Percentiles rank a stretch among this genome's conserved stretches.
Conservation (phyloP, 345 rosid species). For the Nephelium lappaceum region DNA sequence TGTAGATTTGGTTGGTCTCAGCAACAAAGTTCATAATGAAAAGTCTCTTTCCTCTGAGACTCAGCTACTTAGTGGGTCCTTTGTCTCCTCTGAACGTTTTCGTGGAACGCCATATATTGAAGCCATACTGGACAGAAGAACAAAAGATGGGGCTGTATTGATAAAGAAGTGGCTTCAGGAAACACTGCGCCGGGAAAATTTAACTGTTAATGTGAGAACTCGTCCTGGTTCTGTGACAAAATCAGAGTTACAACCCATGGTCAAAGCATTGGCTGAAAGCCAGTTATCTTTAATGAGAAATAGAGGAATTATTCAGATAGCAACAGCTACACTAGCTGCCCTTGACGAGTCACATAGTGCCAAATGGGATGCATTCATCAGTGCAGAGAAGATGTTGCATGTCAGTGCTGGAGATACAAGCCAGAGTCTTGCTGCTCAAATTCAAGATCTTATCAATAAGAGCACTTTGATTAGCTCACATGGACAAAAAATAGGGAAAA, state of each 20-base stretch:
- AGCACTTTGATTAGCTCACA: slow-evolving; percentile 55
- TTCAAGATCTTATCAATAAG: slow-evolving; percentile 81
- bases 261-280: slow-evolving; percentile 61
- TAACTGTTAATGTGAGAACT: slow-evolving; percentile 53
- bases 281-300: slow-evolving; percentile 66
- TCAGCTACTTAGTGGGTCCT: slow-evolving; percentile 67
- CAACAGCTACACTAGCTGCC: slow-evolving; percentile 64
- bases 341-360: slow-evolving; percentile 69
- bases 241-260: slow-evolving; percentile 70
- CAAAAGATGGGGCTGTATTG: slow-evolving; percentile 81
- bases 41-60: slow-evolving; percentile 36
- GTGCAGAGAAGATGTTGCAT: slow-evolving; percentile 86
- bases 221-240: slow-evolving; percentile 71
- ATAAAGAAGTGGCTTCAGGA: slow-evolving; percentile 97
- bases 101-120: slow-evolving; percentile 85
- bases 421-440: slow-evolving; percentile 93
- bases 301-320: slow-evolving; percentile 86
- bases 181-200: slow-evolving; percentile 67
- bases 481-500: slow-evolving; percentile 44
- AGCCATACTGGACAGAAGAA: slow-evolving; percentile 81
- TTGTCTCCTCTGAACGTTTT: slow-evolving; percentile 67
- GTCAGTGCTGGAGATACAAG: slow-evolving; percentile 91
- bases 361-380: slow-evolving; percentile 84
- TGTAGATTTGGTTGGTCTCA: slow-evolving; percentile 37
- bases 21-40: slow-evolving; percentile 29